Base-by-base conservation (phyloP, 345 rosid species). In the Raphanus raphanistrum region DNA sequence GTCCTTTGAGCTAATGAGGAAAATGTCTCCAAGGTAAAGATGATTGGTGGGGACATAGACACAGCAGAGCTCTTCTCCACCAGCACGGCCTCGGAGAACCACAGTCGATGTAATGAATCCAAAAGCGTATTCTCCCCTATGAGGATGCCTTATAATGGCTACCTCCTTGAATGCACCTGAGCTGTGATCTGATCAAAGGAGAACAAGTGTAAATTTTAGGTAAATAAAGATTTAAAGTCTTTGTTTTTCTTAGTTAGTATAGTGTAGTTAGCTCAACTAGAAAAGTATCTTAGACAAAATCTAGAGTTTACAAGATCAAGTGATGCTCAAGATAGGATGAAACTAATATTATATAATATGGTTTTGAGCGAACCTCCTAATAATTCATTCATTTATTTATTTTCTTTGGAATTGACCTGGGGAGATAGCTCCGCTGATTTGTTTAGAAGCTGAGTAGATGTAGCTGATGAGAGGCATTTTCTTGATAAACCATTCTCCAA, bases 401-500 rank as follows among this genome's bases (percentile, higher is more conserved):
- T 50, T 13, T 12, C 6, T 5, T 35, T 8, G 0, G 0, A 15
- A 0, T 11, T 45, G 25, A 89, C 92, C 94, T 16, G 94, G 88
- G 16, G 94, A 89, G 80, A 91, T 89, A 13, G 97, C 94, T 48
- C 90, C 85, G 60, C 90, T 91, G 4, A 89, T 89, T 86, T 89
- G 91, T 69, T 91, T 89, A 9, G 94, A 91, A 79, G 97, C 92
- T 0, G 89, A 84, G 81, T 89, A 91, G 33, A 88, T 91, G 38
- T 91, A 87, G 59, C 97, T 84, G 9, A 89, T 68, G 0, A 89
- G 80, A 3, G 94, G 92, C 94, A 91, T 91, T 78, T 87, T 88
- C 87, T 86, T 91, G 48, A 91, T 89, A 71, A 89, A 84, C 92
- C 90, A 88, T 80, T 91, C 94, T 13, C 94, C 94, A 28, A 88